These are phyloP conservation scores for Ensete ventricosum DNA, from an alignment of 176 grass and related monocot species.

Conservation along the genomic window DNA sequence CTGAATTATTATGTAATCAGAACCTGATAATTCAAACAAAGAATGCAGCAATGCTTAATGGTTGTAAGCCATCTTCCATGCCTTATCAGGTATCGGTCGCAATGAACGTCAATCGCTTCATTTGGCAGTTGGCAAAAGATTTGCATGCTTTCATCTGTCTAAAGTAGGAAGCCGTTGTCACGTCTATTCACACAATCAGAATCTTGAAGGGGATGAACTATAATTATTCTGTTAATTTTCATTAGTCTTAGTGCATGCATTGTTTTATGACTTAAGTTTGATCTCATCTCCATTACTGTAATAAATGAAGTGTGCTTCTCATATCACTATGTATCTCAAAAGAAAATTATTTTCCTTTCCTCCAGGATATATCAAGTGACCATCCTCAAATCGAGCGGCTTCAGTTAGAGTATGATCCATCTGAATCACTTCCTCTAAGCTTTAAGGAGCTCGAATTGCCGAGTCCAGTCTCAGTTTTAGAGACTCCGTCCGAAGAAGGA, in stretches of 20 bases:
- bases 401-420: not conserved
- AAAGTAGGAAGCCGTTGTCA: too few relatives aligned
- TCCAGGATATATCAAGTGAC: conserved; percentile 31
- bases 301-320: not conserved
- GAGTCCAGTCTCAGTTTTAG: conserved; percentile 34
- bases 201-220: too few relatives aligned
- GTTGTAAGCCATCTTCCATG: too few relatives aligned
- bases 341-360: not conserved
- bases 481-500: conserved; percentile 37
- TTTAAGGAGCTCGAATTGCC: conserved; percentile 24
- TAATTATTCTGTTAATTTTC: not conserved
- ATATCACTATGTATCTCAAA: conserved; percentile 18
- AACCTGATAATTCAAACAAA: too few relatives aligned
- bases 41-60: too few relatives aligned
- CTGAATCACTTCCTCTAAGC: conserved; percentile 16
- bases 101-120: too few relatives aligned
- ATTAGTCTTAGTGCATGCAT: not conserved
- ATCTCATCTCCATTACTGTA: conserved; percentile 24
- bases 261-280: not conserved
- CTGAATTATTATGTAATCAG: too few relatives aligned
- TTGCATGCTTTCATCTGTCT: too few relatives aligned
- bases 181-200: too few relatives aligned
- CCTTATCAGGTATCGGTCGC: too few relatives aligned
- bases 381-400: conserved; percentile 8
- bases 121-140: too few relatives aligned